Percentiles rank a stretch among this genome's conserved stretches.
Evolutionary conservation across 352 stramenopile genomes (phyloP).

Genomic region (Pythium oligandrum): DNA sequence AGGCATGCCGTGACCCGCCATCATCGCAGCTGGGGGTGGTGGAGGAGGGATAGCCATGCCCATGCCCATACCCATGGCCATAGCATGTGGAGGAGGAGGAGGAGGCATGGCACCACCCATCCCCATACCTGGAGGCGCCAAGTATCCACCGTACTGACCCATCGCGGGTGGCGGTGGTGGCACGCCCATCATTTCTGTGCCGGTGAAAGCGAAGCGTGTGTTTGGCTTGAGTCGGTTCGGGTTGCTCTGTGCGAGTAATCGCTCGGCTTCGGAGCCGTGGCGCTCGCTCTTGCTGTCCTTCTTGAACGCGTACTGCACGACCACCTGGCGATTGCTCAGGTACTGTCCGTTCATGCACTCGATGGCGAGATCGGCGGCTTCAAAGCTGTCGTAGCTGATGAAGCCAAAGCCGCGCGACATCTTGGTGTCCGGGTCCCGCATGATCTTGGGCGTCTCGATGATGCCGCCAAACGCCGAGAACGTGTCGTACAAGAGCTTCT

Average conservation of each 20-base stretch:
- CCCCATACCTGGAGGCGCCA: conserved; percentile 26
- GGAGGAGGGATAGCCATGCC: conserved; percentile 29
- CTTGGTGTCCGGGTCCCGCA: conserved; percentile 91
- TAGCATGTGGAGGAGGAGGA: conserved; percentile 22
- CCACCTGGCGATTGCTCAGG: conserved; percentile 96
- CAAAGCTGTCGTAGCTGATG: conserved; percentile 96
- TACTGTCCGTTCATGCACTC: conserved; percentile 99
- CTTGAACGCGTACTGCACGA: conserved; percentile 99
- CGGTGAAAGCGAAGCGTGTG: conserved; percentile 63
- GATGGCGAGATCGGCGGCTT: conserved; percentile 96
- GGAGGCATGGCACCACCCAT: conserved; percentile 23
- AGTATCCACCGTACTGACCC: conserved; percentile 20
- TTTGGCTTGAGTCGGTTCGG: conserved; percentile 77
- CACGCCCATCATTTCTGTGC: conserved; percentile 1
- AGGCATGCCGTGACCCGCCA: conserved; percentile 2
- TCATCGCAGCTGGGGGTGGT: conserved; percentile 26
- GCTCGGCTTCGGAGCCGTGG: conserved; percentile 89
- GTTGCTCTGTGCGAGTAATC: conserved; percentile 79
- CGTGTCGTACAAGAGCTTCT: conserved; percentile 99
- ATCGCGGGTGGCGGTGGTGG: conserved; percentile 1
- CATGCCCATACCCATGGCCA: conserved; percentile 33
- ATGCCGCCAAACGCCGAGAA: conserved; percentile 98
- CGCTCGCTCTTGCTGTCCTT: conserved; percentile 93
- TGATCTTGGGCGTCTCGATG: conserved; percentile 94
- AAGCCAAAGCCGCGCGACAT: conserved; percentile 96